Conservation (phyloP, 2,329 filamentous ascomycete genomes). For the Bipolaris zeicola region DNA sequence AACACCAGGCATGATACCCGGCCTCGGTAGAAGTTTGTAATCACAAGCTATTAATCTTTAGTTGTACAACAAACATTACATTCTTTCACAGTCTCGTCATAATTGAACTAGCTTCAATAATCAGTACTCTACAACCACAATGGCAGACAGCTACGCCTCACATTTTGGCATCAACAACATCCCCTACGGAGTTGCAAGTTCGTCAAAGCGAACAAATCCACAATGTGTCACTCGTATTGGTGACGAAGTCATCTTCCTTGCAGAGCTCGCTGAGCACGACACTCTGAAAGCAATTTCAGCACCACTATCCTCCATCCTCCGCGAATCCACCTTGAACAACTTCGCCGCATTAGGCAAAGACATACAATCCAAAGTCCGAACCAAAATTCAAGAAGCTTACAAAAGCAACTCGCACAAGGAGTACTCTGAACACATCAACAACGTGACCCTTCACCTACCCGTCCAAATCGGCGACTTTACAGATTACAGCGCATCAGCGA, state of each 20-base stretch:
- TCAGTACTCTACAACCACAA: slow-evolving; percentile 4
- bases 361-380: slow-evolving; percentile 49
- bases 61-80: not conserved
- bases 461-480: slow-evolving; percentile 62
- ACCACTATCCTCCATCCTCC: slow-evolving; percentile 35
- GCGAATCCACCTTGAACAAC: slow-evolving; percentile 51
- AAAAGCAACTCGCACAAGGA: slow-evolving; percentile 26
- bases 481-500: slow-evolving; percentile 62
- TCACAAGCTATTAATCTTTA: not conserved
- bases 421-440: slow-evolving; percentile 41
- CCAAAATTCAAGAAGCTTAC: slow-evolving; percentile 47
- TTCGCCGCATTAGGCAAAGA: slow-evolving; percentile 55
- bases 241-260: slow-evolving; percentile 60
- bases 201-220: slow-evolving; percentile 32
- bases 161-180: slow-evolving; percentile 43
- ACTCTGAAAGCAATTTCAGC: slow-evolving; percentile 33
- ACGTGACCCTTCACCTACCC: slow-evolving; percentile 60
- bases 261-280: slow-evolving; percentile 47
- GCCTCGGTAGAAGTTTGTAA: not conserved
- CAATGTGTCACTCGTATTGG: slow-evolving; percentile 59
- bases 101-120: not conserved
- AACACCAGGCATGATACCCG: not conserved
- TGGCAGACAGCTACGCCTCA: slow-evolving; percentile 31
- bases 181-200: slow-evolving; percentile 40
- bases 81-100: not conserved